A percentile compares a stretch with the other conserved stretches of the same genome.
Evolutionary conservation across 768 basidiomycete genomes (phyloP).

Genomic region (Russula ochroleuca): DNA sequence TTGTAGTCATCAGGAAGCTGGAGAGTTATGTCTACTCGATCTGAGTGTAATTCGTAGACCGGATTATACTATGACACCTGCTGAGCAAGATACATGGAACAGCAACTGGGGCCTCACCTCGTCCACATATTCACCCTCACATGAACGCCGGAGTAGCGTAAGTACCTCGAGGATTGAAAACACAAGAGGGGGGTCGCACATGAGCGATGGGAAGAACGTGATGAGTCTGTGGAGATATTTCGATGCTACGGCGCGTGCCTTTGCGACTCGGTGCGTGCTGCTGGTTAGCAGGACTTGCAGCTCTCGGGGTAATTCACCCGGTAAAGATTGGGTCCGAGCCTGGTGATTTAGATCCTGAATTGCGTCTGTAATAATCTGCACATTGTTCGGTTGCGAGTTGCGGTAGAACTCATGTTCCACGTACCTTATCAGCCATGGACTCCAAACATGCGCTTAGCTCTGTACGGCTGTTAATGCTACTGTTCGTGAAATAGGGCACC

Average conservation of each 20-base stretch:
- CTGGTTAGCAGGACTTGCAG: constrained; percentile 69
- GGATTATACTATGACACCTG: constrained; percentile 70
- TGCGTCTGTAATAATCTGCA: constrained; percentile 74
- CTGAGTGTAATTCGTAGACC: constrained; percentile 75
- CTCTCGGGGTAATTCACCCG: constrained; percentile 62
- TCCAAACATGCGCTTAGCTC: constrained; percentile 76
- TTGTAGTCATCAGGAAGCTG: constrained; percentile 83
- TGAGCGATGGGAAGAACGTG: constrained; percentile 87
- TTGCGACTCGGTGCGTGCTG: constrained; percentile 78
- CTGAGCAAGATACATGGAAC: constrained; percentile 6
- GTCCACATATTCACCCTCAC: constrained; percentile 86
- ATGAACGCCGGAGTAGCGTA: constrained; percentile 80
- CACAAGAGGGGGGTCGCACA: constrained; percentile 86
- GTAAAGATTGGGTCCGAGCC: constrained; percentile 76
- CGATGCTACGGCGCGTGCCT: constrained; percentile 76
- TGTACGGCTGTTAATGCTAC: constrained; percentile 69
- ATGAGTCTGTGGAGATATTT: constrained; percentile 83
- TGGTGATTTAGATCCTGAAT: constrained; percentile 65
- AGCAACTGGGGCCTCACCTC: constrained; percentile 52
- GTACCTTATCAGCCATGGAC: constrained; percentile 78
- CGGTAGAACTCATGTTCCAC: constrained; percentile 4
- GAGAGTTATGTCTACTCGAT: constrained; percentile 66
- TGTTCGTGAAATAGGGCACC: constrained; percentile 83
- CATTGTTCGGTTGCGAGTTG: neutral
- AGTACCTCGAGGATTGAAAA: constrained; percentile 88